A percentile compares a stretch with the other conserved stretches of the same genome.
These are phyloP conservation scores for Russula dissimulans DNA, from an alignment of 768 basidiomycete species.

Conservation along the genomic window DNA sequence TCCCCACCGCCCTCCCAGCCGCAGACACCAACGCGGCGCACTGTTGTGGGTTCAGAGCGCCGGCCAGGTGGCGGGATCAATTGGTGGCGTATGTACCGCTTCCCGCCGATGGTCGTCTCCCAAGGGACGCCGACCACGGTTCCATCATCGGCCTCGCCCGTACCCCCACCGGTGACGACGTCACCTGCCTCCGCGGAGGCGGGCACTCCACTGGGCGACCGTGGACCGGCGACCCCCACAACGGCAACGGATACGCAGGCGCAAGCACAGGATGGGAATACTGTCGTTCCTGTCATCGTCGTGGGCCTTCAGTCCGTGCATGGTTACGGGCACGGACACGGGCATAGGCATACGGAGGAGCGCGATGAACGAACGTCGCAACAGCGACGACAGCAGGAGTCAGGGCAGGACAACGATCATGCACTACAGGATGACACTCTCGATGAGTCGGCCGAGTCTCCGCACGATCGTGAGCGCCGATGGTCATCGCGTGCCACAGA, in stretches of 20 bases:
- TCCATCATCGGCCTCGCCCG: not conserved
- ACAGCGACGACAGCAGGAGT: not conserved
- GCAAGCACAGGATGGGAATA: constrained; percentile 17
- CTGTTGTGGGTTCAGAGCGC: constrained; percentile 30
- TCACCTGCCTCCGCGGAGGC: not conserved
- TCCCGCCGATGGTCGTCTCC: constrained; percentile 54
- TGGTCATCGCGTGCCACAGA: constrained; percentile 61
- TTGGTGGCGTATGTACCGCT: constrained; percentile 80
- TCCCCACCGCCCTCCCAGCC: not conserved
- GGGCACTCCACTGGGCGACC: constrained; percentile 1
- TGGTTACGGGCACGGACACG: constrained; percentile 26
- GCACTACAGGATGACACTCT: not conserved
- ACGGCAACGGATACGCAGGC: constrained; percentile 8
- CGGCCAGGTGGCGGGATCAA: constrained; percentile 46
- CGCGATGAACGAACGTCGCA: not conserved
- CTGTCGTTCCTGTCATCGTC: constrained; percentile 75
- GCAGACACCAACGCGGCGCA: constrained; percentile 21
- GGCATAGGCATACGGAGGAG: constrained; percentile 7
- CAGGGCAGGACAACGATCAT: not conserved
- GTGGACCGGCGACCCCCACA: not conserved
- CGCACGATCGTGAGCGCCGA: constrained; percentile 25
- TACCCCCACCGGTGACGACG: not conserved
- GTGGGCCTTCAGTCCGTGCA: constrained; percentile 74
- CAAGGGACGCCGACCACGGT: constrained; percentile 11
- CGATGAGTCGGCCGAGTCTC: not conserved